Evolutionary conservation across 768 basidiomycete genomes (phyloP), one percentile per base, ranked within the genome.

Genomic region (Suillus variegatus): DNA sequence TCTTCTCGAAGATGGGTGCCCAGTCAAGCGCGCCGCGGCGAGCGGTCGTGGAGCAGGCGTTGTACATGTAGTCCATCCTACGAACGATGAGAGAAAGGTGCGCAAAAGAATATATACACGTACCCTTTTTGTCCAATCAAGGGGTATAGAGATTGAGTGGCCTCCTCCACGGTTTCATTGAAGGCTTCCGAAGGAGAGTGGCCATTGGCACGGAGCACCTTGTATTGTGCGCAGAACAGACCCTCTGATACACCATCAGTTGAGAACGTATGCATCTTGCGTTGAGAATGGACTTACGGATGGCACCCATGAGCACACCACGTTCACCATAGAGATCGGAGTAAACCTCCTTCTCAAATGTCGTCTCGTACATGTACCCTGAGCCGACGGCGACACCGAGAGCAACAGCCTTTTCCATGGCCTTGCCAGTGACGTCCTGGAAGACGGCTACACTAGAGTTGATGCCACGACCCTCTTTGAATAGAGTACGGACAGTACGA

Each of bases 131-230:
- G 86, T 70, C 97, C 97, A 73, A 99, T 95, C 78, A 99, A 80
- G 66, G 97, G 97, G 85, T 94, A 98, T 68, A 99, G 88, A 40
- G 95, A 97, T 77, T 99, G 96, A 52, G 97, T 99, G 20, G 97
- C 97, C 82, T 99, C 97, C 81, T 99, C 97, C 66, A 99, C 97
- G 65, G 97, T 99, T 85, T 99, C 97, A 81, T 99, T 99, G 89
- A 99, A 99, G 60, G 96, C 96, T 78, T 99, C 97, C 52, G 97
- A 99, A 63, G 97, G 97, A 6, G 88, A 82, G 86, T 99, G 97
- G 63, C 95, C 95, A 76, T 97, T 97, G 76, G 91, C 92, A 76
- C 95, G 94, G 73, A 97, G 92, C 65, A 97, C 92, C 85, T 95
- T 89, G 88, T 99, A 99, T 81, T 99, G 97, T 43, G 97, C 97